A percentile compares a stretch with the other conserved stretches of the same genome.
These are phyloP conservation scores for Picea engelmannii DNA, from an alignment of 83 land plant species.

Conservation along the genomic window DNA sequence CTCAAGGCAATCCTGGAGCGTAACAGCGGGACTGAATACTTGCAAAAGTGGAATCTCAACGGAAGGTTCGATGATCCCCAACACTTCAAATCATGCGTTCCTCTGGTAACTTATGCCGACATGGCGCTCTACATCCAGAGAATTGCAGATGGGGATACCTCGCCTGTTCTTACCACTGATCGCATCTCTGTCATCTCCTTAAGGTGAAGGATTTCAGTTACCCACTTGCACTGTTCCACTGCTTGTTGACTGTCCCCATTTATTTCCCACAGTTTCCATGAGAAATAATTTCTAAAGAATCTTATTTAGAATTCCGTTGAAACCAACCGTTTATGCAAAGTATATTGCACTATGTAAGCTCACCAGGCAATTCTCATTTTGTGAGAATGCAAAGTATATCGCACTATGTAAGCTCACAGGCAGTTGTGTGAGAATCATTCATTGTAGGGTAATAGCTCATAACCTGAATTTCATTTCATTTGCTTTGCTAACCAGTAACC, in stretches of 20 bases:
- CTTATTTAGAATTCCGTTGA: not conserved
- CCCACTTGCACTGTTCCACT: not conserved
- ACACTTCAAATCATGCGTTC: conserved; percentile 60
- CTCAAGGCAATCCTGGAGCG: conserved; percentile 50
- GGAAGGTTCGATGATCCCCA: conserved; percentile 54
- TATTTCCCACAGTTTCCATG: not conserved
- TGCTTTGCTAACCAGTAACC: no score
- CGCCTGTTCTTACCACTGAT: conserved; percentile 56
- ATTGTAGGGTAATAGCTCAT: no score
- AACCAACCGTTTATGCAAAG: not conserved
- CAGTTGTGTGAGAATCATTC: no score
- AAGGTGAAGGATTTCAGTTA: conserved; percentile 32
- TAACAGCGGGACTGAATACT: conserved; percentile 57
- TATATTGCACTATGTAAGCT: not conserved
- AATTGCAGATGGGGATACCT: conserved; percentile 58
- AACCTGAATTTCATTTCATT: no score
- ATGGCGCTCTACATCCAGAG: conserved; percentile 69
- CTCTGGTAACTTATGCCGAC: conserved; percentile 56
- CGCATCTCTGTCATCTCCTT: conserved; percentile 46
- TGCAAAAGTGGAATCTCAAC: conserved; percentile 43
- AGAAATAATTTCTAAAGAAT: not conserved
- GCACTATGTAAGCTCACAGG: not conserved
- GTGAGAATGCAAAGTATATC: not conserved
- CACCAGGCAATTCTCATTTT: not conserved
- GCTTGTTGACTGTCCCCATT: not conserved